Evolutionary conservation across 1,284 basidiomycete genomes (phyloP).

Genomic region (Apiotrichum montevideense): DNA sequence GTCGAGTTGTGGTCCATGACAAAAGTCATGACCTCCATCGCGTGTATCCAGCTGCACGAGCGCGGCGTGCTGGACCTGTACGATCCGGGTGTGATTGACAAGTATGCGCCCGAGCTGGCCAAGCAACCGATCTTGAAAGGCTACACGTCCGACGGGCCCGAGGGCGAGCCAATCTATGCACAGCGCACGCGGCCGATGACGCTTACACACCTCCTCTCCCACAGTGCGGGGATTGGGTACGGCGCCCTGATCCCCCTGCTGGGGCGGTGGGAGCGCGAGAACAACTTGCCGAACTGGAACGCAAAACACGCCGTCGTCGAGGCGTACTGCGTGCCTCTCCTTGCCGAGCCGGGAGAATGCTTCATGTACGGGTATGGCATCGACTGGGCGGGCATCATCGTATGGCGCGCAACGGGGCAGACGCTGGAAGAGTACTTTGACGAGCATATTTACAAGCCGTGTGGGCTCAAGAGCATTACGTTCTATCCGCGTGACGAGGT

Average conservation of each 20-base stretch:
- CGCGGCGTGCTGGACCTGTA: conserved; percentile 28
- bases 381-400: conserved; percentile 38
- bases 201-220: conserved; percentile 28
- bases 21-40: conserved; percentile 32
- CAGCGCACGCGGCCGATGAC: conserved; percentile 27
- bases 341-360: conserved; percentile 31
- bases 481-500: conserved; percentile 27
- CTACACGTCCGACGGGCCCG: conserved; percentile 13
- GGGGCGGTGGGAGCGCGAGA: conserved; percentile 4
- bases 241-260: neutral
- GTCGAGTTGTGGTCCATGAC: conserved; percentile 35
- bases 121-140: conserved; percentile 28
- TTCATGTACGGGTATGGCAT: conserved; percentile 32
- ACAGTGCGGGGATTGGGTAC: conserved; percentile 19
- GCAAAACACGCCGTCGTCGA: conserved; percentile 16
- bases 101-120: conserved; percentile 26
- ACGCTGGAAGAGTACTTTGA: conserved; percentile 32
- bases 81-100: conserved; percentile 19
- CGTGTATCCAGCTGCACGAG: conserved; percentile 30
- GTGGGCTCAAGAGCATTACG: conserved; percentile 21
- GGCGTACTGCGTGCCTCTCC: conserved; percentile 14
- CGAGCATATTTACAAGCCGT: conserved; percentile 10
- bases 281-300: conserved; percentile 16
- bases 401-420: conserved; percentile 29
- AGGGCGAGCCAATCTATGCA: conserved; percentile 18